Evolutionary conservation across 352 stramenopile species (phyloP), one percentile per base, ranked within the genome.

Genomic region (Hyaloperonospora arabidopsidis): DNA sequence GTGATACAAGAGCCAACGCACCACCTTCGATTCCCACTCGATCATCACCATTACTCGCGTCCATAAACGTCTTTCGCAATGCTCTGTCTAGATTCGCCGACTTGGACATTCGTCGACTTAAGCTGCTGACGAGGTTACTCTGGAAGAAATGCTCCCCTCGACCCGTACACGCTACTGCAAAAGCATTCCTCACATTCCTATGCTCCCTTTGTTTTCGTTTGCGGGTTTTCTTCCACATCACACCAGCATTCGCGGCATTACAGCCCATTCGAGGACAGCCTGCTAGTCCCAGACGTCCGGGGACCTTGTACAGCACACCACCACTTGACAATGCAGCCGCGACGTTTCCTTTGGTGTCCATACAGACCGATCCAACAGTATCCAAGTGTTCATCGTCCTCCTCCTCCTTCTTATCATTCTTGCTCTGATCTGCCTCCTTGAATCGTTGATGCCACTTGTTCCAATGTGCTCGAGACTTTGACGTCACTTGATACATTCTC

Each of bases 131-230:
- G 14, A 87, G 70, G 2, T 65, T 59, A 28, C 52, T 75, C n/a
- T 70, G 74, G 8, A 86, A 61, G 25, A 89, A 84, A 6, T 87
- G 76, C 54, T 89, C 79, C n/a, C 79, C 79, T 36, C 79, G 66
- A 12, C 79, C 79, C 0, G 76, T 79, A 39, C 72, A 82, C 1
- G 74, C 74, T 34, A 87, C 51, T 5, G 74, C 78, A 52, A 72
- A 81, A 1, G 68, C 63, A 44, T 76, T 81, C 10, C 52, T 60
- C 39, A 45, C 34, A 25, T 52, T 46, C 19, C 36, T 48, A 13
- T 35, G 3, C 18, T 22, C 40, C 15, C 39, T 45, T 51, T 54
- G 52, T 18, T 70, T 58, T 14, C 58, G 50, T 38, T 63, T 71
- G n/a, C 59, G 63, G 19, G 11, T 44, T 29, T 3, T 29, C 3